phyloP scores from a whole-genome alignment of 2,329 filamentous ascomycete species.

The Myriosclerotinia scirpicola region DNA sequence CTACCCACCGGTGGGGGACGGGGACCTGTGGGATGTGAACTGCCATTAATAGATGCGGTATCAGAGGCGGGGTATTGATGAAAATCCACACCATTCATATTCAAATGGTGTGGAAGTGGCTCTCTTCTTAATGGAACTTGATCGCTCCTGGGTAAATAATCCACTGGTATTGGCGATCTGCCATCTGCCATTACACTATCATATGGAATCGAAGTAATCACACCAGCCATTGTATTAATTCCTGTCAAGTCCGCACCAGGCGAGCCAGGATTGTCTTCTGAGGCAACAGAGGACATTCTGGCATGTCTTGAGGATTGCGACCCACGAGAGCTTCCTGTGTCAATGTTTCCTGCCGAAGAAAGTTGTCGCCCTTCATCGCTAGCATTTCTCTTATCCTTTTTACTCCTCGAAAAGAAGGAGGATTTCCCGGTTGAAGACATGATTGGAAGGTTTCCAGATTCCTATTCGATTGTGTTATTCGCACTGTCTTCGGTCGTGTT shows the following conservation, averaged over 20 bases:
- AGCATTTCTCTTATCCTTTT: slow-evolving; percentile 67
- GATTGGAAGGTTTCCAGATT: not conserved
- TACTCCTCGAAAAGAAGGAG: slow-evolving; percentile 86
- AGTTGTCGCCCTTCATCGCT: slow-evolving; percentile 59
- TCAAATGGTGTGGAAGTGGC: slow-evolving; percentile 78
- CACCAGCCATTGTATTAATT: slow-evolving; percentile 73
- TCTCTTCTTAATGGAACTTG: slow-evolving; percentile 65
- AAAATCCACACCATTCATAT: slow-evolving; percentile 74
- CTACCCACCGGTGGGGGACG: slow-evolving; percentile 57
- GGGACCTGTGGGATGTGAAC: slow-evolving; percentile 59
- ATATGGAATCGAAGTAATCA: slow-evolving; percentile 87
- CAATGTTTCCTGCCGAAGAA: slow-evolving; percentile 48
- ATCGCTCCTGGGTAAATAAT: slow-evolving; percentile 69
- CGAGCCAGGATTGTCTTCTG: slow-evolving; percentile 65
- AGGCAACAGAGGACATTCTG: slow-evolving; percentile 69
- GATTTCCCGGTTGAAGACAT: slow-evolving; percentile 21
- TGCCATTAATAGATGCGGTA: slow-evolving; percentile 50
- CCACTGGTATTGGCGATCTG: slow-evolving; percentile 68
- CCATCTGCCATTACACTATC: slow-evolving; percentile 66
- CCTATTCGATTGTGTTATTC: slow-evolving; percentile 29
- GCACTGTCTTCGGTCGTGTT: slow-evolving; percentile 24
- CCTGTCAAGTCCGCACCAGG: slow-evolving; percentile 60
- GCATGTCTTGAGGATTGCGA: slow-evolving; percentile 75
- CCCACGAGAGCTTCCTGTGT: slow-evolving; percentile 59
- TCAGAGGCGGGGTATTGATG: slow-evolving; percentile 85